phyloP scores from a whole-genome alignment of 2,329 filamentous ascomycete genomes.

The Phaeomoniella chlamydospora region DNA sequence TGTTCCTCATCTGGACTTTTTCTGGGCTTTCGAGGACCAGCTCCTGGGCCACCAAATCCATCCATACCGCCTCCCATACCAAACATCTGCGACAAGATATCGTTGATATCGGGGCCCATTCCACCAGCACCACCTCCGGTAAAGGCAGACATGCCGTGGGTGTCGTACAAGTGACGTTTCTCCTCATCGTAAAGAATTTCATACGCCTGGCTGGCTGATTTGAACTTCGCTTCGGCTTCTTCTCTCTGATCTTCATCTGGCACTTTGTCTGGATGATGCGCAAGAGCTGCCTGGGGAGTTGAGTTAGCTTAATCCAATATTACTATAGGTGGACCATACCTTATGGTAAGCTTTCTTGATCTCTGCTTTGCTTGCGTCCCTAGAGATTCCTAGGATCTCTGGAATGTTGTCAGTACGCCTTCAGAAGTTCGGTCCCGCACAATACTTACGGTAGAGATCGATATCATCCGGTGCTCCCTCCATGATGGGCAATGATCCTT shows the following conservation, averaged over 20 bases:
- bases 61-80: conserved; percentile 42
- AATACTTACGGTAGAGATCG: conserved; percentile 47
- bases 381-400: conserved; percentile 71
- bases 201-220: conserved; percentile 83
- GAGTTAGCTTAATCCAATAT: conserved; percentile 5
- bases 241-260: conserved; percentile 61
- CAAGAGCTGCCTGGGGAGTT: conserved; percentile 55
- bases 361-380: conserved; percentile 57
- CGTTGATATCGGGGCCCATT: conserved; percentile 60
- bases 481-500: conserved; percentile 13
- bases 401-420: conserved; percentile 15
- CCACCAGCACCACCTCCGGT: conserved; percentile 57
- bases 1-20: conserved; percentile 77
- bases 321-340: conserved; percentile 32
- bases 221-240: conserved; percentile 84
- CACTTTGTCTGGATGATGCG: conserved; percentile 92
- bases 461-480: conserved; percentile 25
- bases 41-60: conserved; percentile 21
- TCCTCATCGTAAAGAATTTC: conserved; percentile 95
- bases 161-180: conserved; percentile 82
- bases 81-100: conserved; percentile 77
- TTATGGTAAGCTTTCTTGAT: conserved; percentile 96
- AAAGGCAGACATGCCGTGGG: conserved; percentile 91
- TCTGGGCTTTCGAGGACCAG: conserved; percentile 44
- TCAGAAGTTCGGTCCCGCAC: background rate